These are phyloP conservation scores for Boletus rubroflammeus DNA, from an alignment of 768 basidiomycete genomes.

Conservation along the genomic window DNA sequence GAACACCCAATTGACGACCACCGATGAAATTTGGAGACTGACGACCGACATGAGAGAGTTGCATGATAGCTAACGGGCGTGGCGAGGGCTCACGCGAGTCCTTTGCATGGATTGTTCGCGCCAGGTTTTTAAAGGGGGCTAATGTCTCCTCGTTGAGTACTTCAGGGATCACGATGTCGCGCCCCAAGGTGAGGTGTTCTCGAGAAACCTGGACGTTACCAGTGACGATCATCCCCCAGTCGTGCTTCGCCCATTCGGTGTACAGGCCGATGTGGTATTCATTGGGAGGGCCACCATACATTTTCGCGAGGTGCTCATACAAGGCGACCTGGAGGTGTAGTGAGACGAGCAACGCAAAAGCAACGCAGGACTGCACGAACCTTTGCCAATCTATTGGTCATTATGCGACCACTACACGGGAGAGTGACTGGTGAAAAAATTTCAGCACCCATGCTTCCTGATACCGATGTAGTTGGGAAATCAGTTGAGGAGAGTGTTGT, in stretches of 20 bases:
- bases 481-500: background rate
- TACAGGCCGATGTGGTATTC: slow-evolving; percentile 62
- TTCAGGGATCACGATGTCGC: slow-evolving; percentile 63
- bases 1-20: slow-evolving; percentile 55
- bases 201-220: slow-evolving; percentile 75
- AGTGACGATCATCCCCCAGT: slow-evolving; percentile 87
- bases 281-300: slow-evolving; percentile 73
- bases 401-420: slow-evolving; percentile 32
- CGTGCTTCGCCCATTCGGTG: slow-evolving; percentile 64
- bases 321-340: slow-evolving; percentile 65
- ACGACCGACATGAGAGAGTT: slow-evolving; percentile 78
- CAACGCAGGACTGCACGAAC: slow-evolving; percentile 27
- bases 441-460: slow-evolving; percentile 11
- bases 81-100: slow-evolving; percentile 5
- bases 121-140: slow-evolving; percentile 48
- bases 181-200: slow-evolving; percentile 65
- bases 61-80: slow-evolving; percentile 60
- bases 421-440: slow-evolving; percentile 28
- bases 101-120: slow-evolving; percentile 46
- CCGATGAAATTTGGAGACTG: slow-evolving; percentile 76
- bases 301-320: slow-evolving; percentile 76
- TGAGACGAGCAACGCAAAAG: background rate
- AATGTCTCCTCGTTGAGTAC: slow-evolving; percentile 41
- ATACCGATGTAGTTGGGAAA: background rate
- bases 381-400: slow-evolving; percentile 54